Percentiles rank a stretch among this genome's conserved stretches.
Conservation (phyloP, 1,139 yeast species). For the Geotrichum reessii region DNA sequence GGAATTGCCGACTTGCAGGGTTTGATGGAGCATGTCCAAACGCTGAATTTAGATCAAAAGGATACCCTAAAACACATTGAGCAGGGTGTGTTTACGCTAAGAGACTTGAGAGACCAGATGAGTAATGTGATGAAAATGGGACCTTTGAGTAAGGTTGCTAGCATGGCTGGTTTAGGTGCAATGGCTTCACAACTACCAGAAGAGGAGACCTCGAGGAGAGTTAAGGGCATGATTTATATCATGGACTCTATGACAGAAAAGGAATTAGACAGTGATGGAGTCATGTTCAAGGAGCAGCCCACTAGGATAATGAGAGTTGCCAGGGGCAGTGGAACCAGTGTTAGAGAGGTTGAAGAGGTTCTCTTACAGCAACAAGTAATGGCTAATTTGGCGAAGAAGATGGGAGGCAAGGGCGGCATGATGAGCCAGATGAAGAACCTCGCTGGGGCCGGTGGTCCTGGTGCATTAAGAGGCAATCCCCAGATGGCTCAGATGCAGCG, state of each 20-base stretch:
- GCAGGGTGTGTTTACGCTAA: conserved; percentile 88
- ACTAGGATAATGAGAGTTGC: conserved; percentile 86
- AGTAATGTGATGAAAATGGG: conserved; percentile 95
- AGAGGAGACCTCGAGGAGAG: conserved; percentile 75
- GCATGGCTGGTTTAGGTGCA: conserved; percentile 82
- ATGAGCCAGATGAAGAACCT: conserved; percentile 38
- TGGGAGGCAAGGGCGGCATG: conserved; percentile 49
- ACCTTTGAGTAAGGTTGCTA: conserved; percentile 85
- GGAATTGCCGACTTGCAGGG: conserved; percentile 97
- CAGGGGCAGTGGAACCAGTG: conserved; percentile 92
- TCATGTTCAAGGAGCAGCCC: conserved; percentile 73
- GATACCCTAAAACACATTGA: conserved; percentile 89
- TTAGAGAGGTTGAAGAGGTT: conserved; percentile 89
- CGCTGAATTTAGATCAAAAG: conserved; percentile 83
- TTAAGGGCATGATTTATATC: conserved; percentile 84
- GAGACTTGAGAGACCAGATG: conserved; percentile 93
- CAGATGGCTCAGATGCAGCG: conserved; percentile 38
- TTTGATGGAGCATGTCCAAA: conserved; percentile 86
- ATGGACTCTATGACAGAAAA: conserved; percentile 95
- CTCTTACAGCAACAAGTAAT: conserved; percentile 88
- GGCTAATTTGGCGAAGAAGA: conserved; percentile 84
- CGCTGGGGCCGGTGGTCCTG: conserved; percentile 29
- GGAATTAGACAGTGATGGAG: conserved; percentile 89
- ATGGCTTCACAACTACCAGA: conserved; percentile 78
- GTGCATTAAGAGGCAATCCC: conserved; percentile 30